Base-by-base conservation (phyloP, 2,329 filamentous ascomycete species). In the Periconia digitata region DNA sequence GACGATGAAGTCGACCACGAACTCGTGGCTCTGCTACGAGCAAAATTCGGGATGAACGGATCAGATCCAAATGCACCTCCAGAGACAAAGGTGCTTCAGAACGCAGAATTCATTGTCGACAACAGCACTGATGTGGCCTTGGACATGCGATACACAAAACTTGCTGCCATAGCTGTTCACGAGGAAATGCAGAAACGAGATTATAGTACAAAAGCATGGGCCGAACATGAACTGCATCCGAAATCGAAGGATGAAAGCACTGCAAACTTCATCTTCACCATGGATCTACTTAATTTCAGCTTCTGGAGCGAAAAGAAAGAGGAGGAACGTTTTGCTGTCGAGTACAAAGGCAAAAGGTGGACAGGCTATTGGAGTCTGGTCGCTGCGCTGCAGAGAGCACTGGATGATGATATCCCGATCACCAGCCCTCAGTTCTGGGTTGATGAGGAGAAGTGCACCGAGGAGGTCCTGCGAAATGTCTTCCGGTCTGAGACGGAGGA, bases 281-380 rank as follows among this genome's bases (percentile, higher is more conserved):
- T 99, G 90, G 94, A 99, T 69, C 72, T 99, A 22, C 76, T 99
- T 43, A 99, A 99, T 69, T 99, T 97, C 67, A 95, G 87, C 18
- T 99, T 99, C 71, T 99, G 94, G 94, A 95, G 90, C 13, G 86
- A 89, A 44, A 73, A 79, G 50, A 63, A 71, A 2, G 85, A 88
- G 10, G 79, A 84, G 5, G 85, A 92, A 60, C 80, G 90, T 10
- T 99, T 92, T 70, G 82, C 87, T 8, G 81, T 99, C 36, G 85
- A 89, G 48, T 97, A 96, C 71, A 82, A 81, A 39, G 91, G 84
- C 22, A 86, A 83, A 70, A 83, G 74, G 48, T 97, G 91, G 90
- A 96, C 91, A 0, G 94, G 94, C 3, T 99, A 99, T 72, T 96
- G 89, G 86, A 95, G 91, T 69, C 74, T 99, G 47, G 90, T 97